Evolutionary conservation across 768 basidiomycete species (phyloP).

Genomic region (Cystobasidium tubakii): DNA sequence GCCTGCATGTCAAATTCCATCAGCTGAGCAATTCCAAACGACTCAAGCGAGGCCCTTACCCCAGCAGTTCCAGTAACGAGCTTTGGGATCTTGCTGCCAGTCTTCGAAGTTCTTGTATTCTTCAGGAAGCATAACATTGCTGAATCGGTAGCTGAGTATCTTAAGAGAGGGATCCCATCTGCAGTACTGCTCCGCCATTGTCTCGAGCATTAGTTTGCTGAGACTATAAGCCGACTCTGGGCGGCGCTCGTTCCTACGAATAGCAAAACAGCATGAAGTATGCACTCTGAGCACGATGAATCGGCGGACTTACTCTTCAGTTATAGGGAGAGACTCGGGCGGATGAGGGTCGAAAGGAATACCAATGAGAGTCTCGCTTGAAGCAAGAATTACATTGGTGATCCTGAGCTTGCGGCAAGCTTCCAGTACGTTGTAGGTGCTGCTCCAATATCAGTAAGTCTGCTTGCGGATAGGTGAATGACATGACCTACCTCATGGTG

Average conservation of each 20-base stretch:
- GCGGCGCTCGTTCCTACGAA: slow-evolving; percentile 38
- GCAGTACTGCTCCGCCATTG: slow-evolving; percentile 44
- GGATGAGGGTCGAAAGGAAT: slow-evolving; percentile 43
- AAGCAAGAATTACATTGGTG: slow-evolving; percentile 44
- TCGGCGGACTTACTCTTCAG: slow-evolving; percentile 40
- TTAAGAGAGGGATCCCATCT: slow-evolving; percentile 45
- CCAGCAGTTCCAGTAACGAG: slow-evolving; percentile 42
- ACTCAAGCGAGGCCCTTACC: slow-evolving; percentile 26
- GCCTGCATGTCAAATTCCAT: neutral
- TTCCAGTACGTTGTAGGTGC: slow-evolving; percentile 46
- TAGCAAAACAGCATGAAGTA: neutral
- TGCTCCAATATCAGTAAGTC: neutral
- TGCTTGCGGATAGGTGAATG: neutral
- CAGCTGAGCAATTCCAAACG: neutral
- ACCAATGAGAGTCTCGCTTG: slow-evolving; percentile 44
- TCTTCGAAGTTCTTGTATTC: slow-evolving; percentile 40
- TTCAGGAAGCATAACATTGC: slow-evolving; percentile 41
- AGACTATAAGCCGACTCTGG: slow-evolving; percentile 44
- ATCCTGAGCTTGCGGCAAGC: slow-evolving; percentile 45
- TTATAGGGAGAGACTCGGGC: slow-evolving; percentile 42
- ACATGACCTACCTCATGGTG: slow-evolving; percentile 35
- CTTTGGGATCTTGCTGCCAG: slow-evolving; percentile 42
- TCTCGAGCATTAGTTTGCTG: slow-evolving; percentile 44
- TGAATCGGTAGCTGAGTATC: slow-evolving; percentile 42
- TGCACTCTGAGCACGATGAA: slow-evolving; percentile 40